These are phyloP conservation scores for Drechslerella dactyloides DNA, from an alignment of 2,329 filamentous ascomycete genomes.

Conservation along the genomic window DNA sequence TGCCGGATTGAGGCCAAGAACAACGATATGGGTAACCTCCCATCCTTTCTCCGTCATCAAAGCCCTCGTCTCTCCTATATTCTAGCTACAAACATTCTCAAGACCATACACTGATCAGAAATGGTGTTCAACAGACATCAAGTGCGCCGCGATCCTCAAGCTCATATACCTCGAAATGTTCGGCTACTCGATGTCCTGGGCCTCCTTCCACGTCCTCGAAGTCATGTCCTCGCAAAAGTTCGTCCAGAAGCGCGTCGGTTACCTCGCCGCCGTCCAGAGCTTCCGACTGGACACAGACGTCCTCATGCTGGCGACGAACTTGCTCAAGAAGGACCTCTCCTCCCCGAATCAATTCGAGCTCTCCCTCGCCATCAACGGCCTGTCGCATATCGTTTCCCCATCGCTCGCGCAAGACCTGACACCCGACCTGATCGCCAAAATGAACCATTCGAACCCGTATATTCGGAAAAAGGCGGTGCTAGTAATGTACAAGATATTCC, in stretches of 20 bases:
- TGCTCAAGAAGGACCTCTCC: slow-evolving; percentile 91
- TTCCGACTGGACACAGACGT: slow-evolving; percentile 96
- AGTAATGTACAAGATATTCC: slow-evolving; percentile 86
- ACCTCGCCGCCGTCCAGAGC: slow-evolving; percentile 92
- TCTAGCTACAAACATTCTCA: not conserved
- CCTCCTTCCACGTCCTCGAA: slow-evolving; percentile 95
- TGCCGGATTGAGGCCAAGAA: slow-evolving; percentile 90
- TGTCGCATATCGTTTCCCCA: slow-evolving; percentile 94
- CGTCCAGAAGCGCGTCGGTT: slow-evolving; percentile 92
- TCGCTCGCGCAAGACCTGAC: slow-evolving; percentile 89
- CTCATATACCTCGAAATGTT: slow-evolving; percentile 99
- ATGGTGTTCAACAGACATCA: slow-evolving; percentile 70
- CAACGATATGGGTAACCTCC: slow-evolving; percentile 80
- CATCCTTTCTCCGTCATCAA: slow-evolving; percentile 17
- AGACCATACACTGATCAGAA: slow-evolving; percentile 4
- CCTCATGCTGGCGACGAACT: slow-evolving; percentile 93
- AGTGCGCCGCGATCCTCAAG: slow-evolving; percentile 93
- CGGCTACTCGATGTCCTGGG: slow-evolving; percentile 99
- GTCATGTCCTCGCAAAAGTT: slow-evolving; percentile 98
- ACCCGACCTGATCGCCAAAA: slow-evolving; percentile 80
- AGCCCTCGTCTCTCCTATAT: too few relatives aligned
- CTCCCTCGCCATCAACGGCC: slow-evolving; percentile 80
- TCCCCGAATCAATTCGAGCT: slow-evolving; percentile 76
- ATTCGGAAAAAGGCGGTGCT: slow-evolving; percentile 96
- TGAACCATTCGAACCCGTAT: slow-evolving; percentile 82